phyloP scores from a whole-genome alignment of 1,284 basidiomycete species.

The Psilocybe mexicana region DNA sequence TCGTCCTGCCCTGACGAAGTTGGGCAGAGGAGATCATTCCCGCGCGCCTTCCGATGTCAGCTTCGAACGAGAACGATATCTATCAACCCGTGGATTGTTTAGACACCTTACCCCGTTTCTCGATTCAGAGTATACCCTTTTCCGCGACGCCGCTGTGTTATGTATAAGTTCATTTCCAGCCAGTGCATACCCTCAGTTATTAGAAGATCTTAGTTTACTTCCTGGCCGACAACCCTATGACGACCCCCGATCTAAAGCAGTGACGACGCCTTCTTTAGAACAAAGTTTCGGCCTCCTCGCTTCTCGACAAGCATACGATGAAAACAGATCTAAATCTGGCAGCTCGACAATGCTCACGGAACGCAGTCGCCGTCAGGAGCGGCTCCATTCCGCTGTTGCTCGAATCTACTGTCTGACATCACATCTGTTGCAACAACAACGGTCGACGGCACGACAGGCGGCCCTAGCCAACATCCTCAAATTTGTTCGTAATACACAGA shows the following conservation, averaged over 20 bases:
- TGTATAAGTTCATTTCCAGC: slow-evolving; percentile 87
- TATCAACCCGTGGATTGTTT: slow-evolving; percentile 82
- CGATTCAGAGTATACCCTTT: slow-evolving; percentile 81
- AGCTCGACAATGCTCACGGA: slow-evolving; percentile 42
- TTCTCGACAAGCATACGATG: slow-evolving; percentile 67
- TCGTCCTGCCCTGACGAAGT: slow-evolving; percentile 51
- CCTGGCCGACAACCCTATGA: slow-evolving; percentile 83
- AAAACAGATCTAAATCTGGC: slow-evolving; percentile 50
- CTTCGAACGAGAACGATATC: slow-evolving; percentile 74
- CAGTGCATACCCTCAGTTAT: slow-evolving; percentile 74
- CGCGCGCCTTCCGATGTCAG: slow-evolving; percentile 72
- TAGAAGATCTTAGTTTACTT: slow-evolving; percentile 83
- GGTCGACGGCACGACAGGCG: slow-evolving; percentile 69
- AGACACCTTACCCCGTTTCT: slow-evolving; percentile 86
- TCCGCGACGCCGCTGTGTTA: slow-evolving; percentile 84
- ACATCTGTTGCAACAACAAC: slow-evolving; percentile 71
- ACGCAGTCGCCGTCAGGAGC: slow-evolving; percentile 73
- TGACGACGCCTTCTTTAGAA: slow-evolving; percentile 34
- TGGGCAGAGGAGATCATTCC: slow-evolving; percentile 62
- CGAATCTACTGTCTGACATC: slow-evolving; percentile 89
- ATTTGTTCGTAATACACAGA: slow-evolving; percentile 83
- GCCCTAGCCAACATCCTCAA: slow-evolving; percentile 81
- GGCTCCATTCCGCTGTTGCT: slow-evolving; percentile 87
- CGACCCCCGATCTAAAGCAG: slow-evolving; percentile 61
- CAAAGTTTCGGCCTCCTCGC: slow-evolving; percentile 57